These are phyloP conservation scores for Capsaspora owczarzaki DNA, from an alignment of 78 protist species.

Conservation along the genomic window DNA sequence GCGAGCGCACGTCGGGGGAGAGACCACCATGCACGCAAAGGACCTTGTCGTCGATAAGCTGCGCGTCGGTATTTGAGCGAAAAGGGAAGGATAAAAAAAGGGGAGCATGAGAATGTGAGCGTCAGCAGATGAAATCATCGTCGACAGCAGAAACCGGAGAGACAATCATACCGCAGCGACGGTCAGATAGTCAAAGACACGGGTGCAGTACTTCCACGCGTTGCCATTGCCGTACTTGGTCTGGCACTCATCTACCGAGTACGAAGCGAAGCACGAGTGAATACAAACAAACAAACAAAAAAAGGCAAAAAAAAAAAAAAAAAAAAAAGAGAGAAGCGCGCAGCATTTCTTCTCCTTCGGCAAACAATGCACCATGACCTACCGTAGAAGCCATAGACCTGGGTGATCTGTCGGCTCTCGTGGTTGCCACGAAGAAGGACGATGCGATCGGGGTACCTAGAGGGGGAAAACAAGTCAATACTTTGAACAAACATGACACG, in stretches of 20 bases:
- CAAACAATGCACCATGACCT: too few species aligned
- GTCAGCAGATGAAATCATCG: too few species aligned
- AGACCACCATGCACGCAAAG: conserved; percentile 99
- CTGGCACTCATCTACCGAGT: conserved; percentile 83
- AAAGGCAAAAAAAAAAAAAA: too few species aligned
- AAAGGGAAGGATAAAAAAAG: too few species aligned
- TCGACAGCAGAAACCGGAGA: too few species aligned
- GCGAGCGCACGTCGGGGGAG: conserved; percentile 83
- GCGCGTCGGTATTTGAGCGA: conserved; percentile 61
- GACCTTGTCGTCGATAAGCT: conserved; percentile 83
- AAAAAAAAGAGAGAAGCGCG: too few species aligned
- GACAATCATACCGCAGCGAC: not conserved
- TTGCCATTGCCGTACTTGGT: conserved; percentile 93
- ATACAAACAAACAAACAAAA: too few species aligned
- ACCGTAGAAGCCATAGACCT: conserved; percentile 99
- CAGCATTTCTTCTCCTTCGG: too few species aligned
- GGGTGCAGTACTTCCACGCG: conserved; percentile 89
- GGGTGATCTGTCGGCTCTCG: conserved; percentile 98
- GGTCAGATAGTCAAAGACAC: not conserved
- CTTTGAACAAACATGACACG: not conserved
- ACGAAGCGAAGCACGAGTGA: too few species aligned
- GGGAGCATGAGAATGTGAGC: too few species aligned
- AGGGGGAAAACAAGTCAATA: not conserved
- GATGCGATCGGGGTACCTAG: conserved; percentile 91
- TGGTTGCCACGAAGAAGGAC: conserved; percentile 99